A percentile compares a stretch with the other conserved stretches of the same genome.
These are phyloP conservation scores for Vitis hybrid DNA, from an alignment of 177 flowering plant species.

Conservation along the genomic window DNA sequence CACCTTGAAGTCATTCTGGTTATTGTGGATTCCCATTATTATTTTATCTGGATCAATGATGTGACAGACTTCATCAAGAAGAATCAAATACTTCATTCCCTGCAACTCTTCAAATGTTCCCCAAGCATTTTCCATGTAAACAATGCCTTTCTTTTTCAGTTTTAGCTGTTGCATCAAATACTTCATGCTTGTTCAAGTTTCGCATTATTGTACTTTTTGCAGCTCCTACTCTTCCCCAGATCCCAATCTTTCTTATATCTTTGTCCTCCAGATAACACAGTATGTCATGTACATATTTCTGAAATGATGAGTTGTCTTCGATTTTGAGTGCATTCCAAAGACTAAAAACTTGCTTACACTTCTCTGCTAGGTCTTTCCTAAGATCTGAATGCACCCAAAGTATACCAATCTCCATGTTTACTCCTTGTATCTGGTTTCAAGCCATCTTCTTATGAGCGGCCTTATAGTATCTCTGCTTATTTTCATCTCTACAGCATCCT, in stretches of 20 bases:
- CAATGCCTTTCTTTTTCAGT: conserved; percentile 9
- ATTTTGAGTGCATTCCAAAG: conserved; percentile 8
- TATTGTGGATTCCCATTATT: conserved; percentile 4
- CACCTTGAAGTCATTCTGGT: conserved; percentile 12
- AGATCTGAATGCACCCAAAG: neutral
- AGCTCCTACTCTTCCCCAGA: conserved; percentile 7
- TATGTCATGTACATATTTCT: neutral
- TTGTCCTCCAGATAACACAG: neutral
- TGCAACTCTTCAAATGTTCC: conserved; percentile 8
- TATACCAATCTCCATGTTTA: neutral
- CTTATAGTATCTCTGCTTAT: neutral
- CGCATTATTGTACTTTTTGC: conserved; percentile 17
- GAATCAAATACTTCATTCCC: conserved; percentile 17
- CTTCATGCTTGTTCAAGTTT: conserved; percentile 15
- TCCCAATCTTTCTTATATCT: conserved; percentile 3
- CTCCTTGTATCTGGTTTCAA: too few relatives aligned
- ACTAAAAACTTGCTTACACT: neutral
- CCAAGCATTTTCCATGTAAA: neutral
- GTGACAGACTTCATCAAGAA: conserved; percentile 16
- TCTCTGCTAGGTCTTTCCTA: neutral
- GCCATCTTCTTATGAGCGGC: neutral
- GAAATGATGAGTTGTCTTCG: neutral
- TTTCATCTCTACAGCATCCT: neutral
- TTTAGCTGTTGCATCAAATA: conserved; percentile 8
- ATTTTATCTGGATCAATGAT: conserved; percentile 6